A percentile compares a stretch with the other conserved stretches of the same genome.
phyloP scores from a whole-genome alignment of 2,329 filamentous ascomycete genomes.

The Talaromyces pinophilus region DNA sequence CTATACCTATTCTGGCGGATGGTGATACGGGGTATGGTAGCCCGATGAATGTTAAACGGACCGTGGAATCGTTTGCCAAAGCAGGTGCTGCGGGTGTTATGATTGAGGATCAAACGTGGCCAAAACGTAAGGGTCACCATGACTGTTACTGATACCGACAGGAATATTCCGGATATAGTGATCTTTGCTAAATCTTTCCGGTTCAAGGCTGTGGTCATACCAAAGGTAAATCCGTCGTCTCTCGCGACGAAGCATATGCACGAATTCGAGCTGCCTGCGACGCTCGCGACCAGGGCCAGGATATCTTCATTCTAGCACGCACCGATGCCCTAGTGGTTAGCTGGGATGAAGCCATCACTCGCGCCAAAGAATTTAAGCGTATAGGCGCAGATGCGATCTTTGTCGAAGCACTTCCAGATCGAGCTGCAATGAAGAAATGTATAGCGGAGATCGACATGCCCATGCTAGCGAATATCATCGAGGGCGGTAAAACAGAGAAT shows the following conservation, averaged over 20 bases:
- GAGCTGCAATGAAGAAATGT: constrained; percentile 39
- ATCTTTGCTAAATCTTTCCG: neutral
- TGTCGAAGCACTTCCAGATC: constrained; percentile 44
- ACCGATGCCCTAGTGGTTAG: constrained; percentile 32
- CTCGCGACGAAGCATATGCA: constrained; percentile 28
- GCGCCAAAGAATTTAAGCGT: constrained; percentile 43
- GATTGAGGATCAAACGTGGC: constrained; percentile 56
- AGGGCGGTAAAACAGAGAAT: constrained; percentile 46
- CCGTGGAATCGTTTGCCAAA: constrained; percentile 42
- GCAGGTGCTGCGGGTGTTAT: constrained; percentile 55
- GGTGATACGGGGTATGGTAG: constrained; percentile 56
- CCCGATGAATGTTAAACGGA: constrained; percentile 20
- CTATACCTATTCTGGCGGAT: constrained; percentile 56
- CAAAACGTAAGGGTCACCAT: constrained; percentile 36
- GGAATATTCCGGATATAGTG: too few relatives aligned
- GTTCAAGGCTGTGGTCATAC: constrained; percentile 45
- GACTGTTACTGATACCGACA: neutral
- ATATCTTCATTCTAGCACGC: constrained; percentile 38
- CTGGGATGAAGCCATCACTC: constrained; percentile 43
- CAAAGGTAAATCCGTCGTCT: constrained; percentile 37
- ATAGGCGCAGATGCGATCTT: constrained; percentile 47
- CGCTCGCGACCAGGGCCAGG: constrained; percentile 31
- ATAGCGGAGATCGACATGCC: constrained; percentile 42
- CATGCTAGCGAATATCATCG: constrained; percentile 49
- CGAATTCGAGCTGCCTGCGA: constrained; percentile 32